Percentiles rank a stretch among this genome's conserved stretches.
Evolutionary conservation across 208 protist genomes (phyloP).

Genomic region (Jaenimonas drosophilae): DNA sequence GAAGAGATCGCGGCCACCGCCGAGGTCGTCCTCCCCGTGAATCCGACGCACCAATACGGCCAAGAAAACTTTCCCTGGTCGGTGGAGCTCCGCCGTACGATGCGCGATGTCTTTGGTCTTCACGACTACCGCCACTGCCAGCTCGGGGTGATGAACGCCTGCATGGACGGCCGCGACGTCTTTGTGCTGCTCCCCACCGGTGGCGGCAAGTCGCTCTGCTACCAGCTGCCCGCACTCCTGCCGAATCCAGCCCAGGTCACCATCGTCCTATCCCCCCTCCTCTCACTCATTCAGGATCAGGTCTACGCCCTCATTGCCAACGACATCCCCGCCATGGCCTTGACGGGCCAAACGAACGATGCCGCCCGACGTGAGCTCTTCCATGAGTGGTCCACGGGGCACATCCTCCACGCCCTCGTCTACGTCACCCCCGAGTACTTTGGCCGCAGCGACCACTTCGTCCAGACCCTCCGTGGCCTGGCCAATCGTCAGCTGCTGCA

Average conservation of each 20-base stretch:
- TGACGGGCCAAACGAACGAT: conserved; percentile 71
- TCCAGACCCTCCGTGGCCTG: conserved; percentile 33
- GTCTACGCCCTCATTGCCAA: conserved; percentile 76
- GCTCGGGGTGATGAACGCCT: conserved; percentile 92
- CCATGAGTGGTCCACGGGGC: conserved; percentile 43
- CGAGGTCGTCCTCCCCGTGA: conserved; percentile 56
- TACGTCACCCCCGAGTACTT: conserved; percentile 88
- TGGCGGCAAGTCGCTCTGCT: conserved; percentile 94
- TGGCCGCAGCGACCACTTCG: conserved; percentile 70
- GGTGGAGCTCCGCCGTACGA: conserved; percentile 66
- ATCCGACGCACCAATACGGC: conserved; percentile 52
- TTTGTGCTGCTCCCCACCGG: conserved; percentile 95
- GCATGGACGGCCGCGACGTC: conserved; percentile 81
- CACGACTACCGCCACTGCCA: conserved; percentile 89
- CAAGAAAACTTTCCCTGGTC: conserved; percentile 77
- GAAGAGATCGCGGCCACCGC: conserved; percentile 21
- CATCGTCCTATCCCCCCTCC: conserved; percentile 94
- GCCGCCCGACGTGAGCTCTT: conserved; percentile 46
- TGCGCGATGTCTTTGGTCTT: conserved; percentile 84
- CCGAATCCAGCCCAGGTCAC: conserved; percentile 75
- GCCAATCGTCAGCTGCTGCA: conserved; percentile 38
- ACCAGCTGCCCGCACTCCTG: conserved; percentile 91
- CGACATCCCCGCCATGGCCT: conserved; percentile 68
- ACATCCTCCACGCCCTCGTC: conserved; percentile 57
- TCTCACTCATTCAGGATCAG: conserved; percentile 97